Base-by-base conservation (phyloP, 768 basidiomycete species). In the Cantharellus cinnabarinus region DNA sequence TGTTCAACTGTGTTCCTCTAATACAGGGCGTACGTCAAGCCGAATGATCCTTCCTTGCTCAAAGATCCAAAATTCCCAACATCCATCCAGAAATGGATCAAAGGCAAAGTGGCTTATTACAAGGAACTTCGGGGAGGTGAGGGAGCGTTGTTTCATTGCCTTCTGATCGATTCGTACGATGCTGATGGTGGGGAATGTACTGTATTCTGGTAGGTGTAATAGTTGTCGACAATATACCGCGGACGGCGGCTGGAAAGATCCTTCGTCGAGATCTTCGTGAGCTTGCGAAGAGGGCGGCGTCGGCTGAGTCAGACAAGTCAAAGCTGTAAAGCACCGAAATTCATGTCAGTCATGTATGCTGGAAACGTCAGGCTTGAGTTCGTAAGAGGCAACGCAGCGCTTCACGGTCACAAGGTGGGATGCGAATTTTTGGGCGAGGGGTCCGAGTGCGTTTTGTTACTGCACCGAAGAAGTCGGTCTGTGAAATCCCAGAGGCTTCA, bases 181-280 rank as follows among this genome's bases (percentile, higher is more conserved):
- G 29, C 29, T 48, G 44, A 48, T 48, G 10, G 44, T 1, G 44
- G 44, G 44, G 29, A n/a, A 48, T 48, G 10, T n/a, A 48, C 20
- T 29, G 20, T 29, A 48, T 48, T n/a, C n/a, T n/a, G n/a, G 10
- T 29, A 48, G 77, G 87, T 14, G 70, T 82, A 1, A 57, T 39
- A 5, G 5, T 57, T 39, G 10, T 57, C 5, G 10, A 5, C 15
- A 41, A 7, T 14, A 10, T 57, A 14, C 56, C 56, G 7, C 14
- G 35, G 52, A 10, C 10, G 39, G 87, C 88, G 39, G 78, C 87
- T 58, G 90, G 90, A 2, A 93, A 94, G 71, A 94, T 95, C 65
- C 69, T 93, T 39, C 76, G 89, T 51, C 77, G 85, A 37, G 78
- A 89, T 62, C 72, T 93, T 48, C 76, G 86, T 5, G 84, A 82